Percentiles rank a stretch among this genome's conserved stretches.
phyloP scores from a whole-genome alignment of 192 early-diverging fungal genomes.

The Entrophospora sp. region DNA sequence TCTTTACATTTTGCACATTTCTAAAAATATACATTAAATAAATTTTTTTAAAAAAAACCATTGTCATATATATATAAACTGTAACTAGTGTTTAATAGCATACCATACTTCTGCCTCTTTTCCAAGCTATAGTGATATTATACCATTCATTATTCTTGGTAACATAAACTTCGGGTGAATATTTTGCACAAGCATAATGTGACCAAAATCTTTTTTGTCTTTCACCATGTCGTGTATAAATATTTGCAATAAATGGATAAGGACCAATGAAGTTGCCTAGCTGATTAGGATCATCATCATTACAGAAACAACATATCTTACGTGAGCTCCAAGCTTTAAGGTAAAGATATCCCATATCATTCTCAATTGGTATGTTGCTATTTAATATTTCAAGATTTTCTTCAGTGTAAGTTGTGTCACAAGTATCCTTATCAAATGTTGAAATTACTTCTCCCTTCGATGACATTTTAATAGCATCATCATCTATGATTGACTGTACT shows the following conservation, averaged over 20 bases:
- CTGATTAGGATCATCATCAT: constrained; percentile 43
- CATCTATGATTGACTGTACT: constrained; percentile 52
- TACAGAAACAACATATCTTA: constrained; percentile 61
- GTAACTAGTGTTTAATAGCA: too few relatives aligned
- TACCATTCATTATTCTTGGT: constrained; percentile 66
- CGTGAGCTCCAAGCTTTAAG: constrained; percentile 40
- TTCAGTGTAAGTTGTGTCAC: constrained; percentile 37
- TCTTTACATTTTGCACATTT: constrained; percentile 67
- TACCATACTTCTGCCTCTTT: constrained; percentile 64
- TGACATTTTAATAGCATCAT: constrained; percentile 40
- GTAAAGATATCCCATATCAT: constrained; percentile 37
- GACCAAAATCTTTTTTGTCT: constrained; percentile 67
- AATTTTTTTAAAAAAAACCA: neutral
- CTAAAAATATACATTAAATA: too few relatives aligned
- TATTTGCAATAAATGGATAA: constrained; percentile 49
- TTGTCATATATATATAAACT: neutral
- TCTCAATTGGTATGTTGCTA: constrained; percentile 30
- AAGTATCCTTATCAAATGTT: constrained; percentile 47
- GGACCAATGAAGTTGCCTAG: constrained; percentile 52
- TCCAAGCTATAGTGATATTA: constrained; percentile 72
- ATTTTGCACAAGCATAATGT: constrained; percentile 74
- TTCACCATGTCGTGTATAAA: constrained; percentile 42
- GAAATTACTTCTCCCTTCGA: constrained; percentile 51
- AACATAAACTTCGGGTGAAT: constrained; percentile 77
- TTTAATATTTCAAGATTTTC: constrained; percentile 19